These are phyloP conservation scores for Geranomyces variabilis DNA, from an alignment of 192 early-diverging fungal species.

Conservation along the genomic window DNA sequence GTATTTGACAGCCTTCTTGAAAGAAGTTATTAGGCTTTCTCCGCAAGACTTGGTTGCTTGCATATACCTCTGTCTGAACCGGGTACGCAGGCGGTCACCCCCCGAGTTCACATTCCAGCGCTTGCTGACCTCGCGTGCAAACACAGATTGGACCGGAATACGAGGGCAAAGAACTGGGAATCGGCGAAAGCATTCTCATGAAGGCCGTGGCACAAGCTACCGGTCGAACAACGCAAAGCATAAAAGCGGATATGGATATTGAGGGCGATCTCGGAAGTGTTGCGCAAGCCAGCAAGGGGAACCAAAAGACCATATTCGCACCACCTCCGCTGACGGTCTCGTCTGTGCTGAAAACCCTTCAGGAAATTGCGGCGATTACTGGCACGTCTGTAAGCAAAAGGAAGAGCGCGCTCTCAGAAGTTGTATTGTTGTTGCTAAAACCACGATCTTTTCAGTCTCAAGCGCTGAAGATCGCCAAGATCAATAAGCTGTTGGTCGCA, in stretches of 20 bases:
- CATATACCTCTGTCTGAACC: conserved; percentile 91
- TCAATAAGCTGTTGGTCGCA: conserved; percentile 73
- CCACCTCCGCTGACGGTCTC: conserved; percentile 79
- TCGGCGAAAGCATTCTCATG: conserved; percentile 91
- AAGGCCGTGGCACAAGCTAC: conserved; percentile 93
- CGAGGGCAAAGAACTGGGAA: conserved; percentile 92
- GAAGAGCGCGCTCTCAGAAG: neutral
- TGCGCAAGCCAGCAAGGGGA: conserved; percentile 77
- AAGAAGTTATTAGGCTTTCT: conserved; percentile 62
- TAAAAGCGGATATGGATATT: conserved; percentile 78
- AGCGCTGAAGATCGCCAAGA: conserved; percentile 74
- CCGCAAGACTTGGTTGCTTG: conserved; percentile 70
- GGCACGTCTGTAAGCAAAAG: conserved; percentile 66
- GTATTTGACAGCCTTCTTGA: conserved; percentile 72
- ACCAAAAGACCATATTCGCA: conserved; percentile 81
- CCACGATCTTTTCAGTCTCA: conserved; percentile 69
- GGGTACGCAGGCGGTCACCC: conserved; percentile 60
- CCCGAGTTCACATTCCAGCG: neutral
- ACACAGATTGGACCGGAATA: conserved; percentile 86
- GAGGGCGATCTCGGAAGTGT: conserved; percentile 90
- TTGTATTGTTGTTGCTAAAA: neutral
- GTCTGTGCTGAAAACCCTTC: conserved; percentile 83
- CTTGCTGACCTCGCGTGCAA: conserved; percentile 13
- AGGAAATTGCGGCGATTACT: conserved; percentile 80
- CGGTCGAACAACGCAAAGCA: conserved; percentile 68